Percentiles rank a stretch among this genome's conserved stretches.
Conservation (phyloP, 129 eudicot species). For the carrot (Daucus carota) region DH1_v3.0 NC_030389.2:40942501-40943000, state of each 20-base stretch:
- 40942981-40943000: conserved; percentile 75
- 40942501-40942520: no score
- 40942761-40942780: conserved; percentile 90
- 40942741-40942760: conserved; percentile 93
- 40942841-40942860: conserved; percentile 82
- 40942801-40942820: conserved; percentile 38
- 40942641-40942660: conserved; percentile 12
- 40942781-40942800: conserved; percentile 74
- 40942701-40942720: conserved; percentile 91
- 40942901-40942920: not conserved
- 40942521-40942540: no score
- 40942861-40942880: not conserved
- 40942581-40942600: conserved; percentile 76
- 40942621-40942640: conserved; percentile 61
- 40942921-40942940: conserved; percentile 8
- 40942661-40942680: not conserved
- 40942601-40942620: conserved; percentile 91
- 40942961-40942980: conserved; percentile 78
- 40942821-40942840: conserved; percentile 80
- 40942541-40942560: conserved; percentile 1
- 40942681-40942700: not conserved
- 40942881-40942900: not conserved
- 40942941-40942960: conserved; percentile 74
- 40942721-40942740: conserved; percentile 90
- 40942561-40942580: conserved; percentile 30